These are phyloP conservation scores for Canavalia ensiformis DNA, from an alignment of 306 rosid species.

Conservation along the genomic window DNA sequence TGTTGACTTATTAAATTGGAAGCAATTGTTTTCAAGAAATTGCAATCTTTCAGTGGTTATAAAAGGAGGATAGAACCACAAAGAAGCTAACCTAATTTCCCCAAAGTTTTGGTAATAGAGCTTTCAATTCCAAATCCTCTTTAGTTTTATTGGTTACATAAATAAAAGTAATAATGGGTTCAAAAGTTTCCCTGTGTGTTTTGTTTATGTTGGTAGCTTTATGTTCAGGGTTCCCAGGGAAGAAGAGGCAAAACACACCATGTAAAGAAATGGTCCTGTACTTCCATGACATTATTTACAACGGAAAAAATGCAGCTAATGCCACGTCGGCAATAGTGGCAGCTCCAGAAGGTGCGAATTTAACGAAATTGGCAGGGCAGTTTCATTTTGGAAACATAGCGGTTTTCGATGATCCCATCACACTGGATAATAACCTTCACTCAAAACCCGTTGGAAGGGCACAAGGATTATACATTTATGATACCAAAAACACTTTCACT, in stretches of 20 bases:
- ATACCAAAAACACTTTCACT: conserved; percentile 69
- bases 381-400: conserved; percentile 73
- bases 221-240: conserved; percentile 51
- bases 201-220: conserved; percentile 43
- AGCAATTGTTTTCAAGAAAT: no score
- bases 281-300: conserved; percentile 79
- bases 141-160: no score
- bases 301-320: conserved; percentile 67
- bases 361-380: conserved; percentile 61
- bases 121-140: no score
- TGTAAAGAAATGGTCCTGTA: conserved; percentile 68
- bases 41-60: neutral
- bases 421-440: conserved; percentile 72
- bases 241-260: conserved; percentile 50
- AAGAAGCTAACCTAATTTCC: neutral
- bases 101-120: neutral
- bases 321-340: conserved; percentile 83
- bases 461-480: conserved; percentile 78
- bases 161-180: conserved; percentile 44
- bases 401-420: conserved; percentile 81
- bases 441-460: conserved; percentile 83
- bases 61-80: conserved; percentile 26
- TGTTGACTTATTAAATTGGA: neutral
- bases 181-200: conserved; percentile 35
- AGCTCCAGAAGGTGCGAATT: conserved; percentile 70